phyloP scores from a whole-genome alignment of 805 yeast genomes.

The Ogataea ramenticola region DNA sequence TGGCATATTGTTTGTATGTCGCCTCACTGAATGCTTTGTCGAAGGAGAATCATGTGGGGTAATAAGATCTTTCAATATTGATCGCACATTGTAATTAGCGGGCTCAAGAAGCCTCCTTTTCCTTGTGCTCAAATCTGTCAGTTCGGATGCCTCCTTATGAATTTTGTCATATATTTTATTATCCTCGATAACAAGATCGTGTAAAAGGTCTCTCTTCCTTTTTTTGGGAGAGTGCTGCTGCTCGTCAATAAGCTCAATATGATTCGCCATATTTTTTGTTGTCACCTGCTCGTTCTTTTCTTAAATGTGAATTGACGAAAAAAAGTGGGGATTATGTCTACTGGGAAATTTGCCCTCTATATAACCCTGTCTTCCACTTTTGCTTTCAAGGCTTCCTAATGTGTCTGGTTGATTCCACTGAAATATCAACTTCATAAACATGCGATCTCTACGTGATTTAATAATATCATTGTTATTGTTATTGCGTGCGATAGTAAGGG shows the following conservation, averaged over 20 bases:
- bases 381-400: no score
- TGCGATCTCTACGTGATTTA: no score
- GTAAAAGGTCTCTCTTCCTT: conserved; percentile 12
- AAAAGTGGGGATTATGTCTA: no score
- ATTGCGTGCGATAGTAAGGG: no score
- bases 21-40: background rate
- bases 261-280: background rate
- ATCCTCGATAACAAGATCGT: conserved; percentile 29
- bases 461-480: no score
- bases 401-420: no score
- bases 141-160: conserved; percentile 22
- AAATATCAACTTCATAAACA: no score
- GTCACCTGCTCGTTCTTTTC: no score
- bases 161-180: conserved; percentile 30
- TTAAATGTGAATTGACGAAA: no score
- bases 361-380: no score
- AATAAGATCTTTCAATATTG: background rate
- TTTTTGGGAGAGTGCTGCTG: background rate
- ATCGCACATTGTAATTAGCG: conserved; percentile 1
- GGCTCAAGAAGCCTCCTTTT: background rate
- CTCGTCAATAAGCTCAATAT: no score
- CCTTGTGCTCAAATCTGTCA: conserved; percentile 9
- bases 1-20: background rate
- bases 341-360: no score
- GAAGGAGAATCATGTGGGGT: background rate